Evolutionary conservation across 371 early-diverging fungal genomes (phyloP).

Genomic region (Choanephora cucurbitarum): DNA sequence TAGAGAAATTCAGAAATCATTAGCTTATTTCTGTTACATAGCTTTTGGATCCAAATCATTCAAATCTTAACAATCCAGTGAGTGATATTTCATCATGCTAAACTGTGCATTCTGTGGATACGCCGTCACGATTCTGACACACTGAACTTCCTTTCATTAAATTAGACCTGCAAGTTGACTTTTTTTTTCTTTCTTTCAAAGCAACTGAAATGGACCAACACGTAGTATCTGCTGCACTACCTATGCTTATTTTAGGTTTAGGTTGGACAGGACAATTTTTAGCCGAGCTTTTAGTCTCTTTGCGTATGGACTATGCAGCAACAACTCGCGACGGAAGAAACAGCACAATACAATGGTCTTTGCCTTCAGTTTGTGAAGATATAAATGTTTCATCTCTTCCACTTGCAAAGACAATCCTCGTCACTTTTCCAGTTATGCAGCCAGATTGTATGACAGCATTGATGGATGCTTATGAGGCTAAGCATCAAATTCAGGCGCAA

Average conservation of each 20-base stretch:
- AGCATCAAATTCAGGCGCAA: slow-evolving; percentile 22
- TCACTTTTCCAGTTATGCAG: slow-evolving; percentile 43
- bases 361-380: slow-evolving; percentile 15
- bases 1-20: too few relatives aligned
- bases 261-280: slow-evolving; percentile 55
- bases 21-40: too few relatives aligned
- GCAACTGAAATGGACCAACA: slow-evolving; percentile 34
- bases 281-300: slow-evolving; percentile 22
- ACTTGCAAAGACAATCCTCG: slow-evolving; percentile 37
- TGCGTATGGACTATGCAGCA: slow-evolving; percentile 35
- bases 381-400: slow-evolving; percentile 35
- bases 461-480: slow-evolving; percentile 34
- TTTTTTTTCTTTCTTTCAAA: neutral
- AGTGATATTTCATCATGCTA: too few relatives aligned
- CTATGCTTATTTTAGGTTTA: slow-evolving; percentile 44
- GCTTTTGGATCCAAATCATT: too few relatives aligned
- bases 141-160: too few relatives aligned
- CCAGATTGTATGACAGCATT: slow-evolving; percentile 26
- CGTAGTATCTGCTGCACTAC: slow-evolving; percentile 24
- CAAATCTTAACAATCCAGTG: too few relatives aligned
- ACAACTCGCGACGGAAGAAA: slow-evolving; percentile 51
- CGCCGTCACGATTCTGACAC: too few relatives aligned
- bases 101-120: too few relatives aligned
- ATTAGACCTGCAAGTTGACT: too few relatives aligned
- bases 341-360: slow-evolving; percentile 39